These are phyloP conservation scores for Curvularia lunata DNA, from an alignment of 2,329 filamentous ascomycete species.

Conservation along the genomic window DNA sequence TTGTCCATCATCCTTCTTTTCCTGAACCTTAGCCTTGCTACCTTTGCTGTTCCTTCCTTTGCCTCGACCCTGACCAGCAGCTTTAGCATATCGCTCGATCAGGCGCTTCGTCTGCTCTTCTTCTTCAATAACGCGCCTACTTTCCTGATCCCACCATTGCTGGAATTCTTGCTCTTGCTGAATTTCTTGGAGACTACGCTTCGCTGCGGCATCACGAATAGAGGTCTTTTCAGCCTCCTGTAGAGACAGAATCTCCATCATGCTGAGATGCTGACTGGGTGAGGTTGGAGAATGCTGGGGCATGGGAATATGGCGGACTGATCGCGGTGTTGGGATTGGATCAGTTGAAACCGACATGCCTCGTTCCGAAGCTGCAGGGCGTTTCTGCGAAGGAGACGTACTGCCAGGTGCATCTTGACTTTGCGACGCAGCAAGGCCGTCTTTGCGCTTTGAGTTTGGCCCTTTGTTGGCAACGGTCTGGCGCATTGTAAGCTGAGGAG, in stretches of 20 bases:
- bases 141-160: conserved; percentile 94
- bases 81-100: conserved; percentile 35
- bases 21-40: conserved; percentile 28
- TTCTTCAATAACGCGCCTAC: conserved; percentile 70
- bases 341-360: conserved; percentile 47
- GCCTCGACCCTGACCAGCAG: conserved; percentile 33
- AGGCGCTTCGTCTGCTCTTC: conserved; percentile 53
- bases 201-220: conserved; percentile 82
- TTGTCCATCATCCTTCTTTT: conserved; percentile 32
- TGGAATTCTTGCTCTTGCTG: conserved; percentile 97
- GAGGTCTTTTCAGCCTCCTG: conserved; percentile 84
- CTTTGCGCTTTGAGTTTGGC: conserved; percentile 34
- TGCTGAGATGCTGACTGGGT: conserved; percentile 70
- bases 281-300: conserved; percentile 68
- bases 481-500: conserved; percentile 65
- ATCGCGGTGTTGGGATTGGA: conserved; percentile 51
- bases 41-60: conserved; percentile 28
- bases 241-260: conserved; percentile 87
- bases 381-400: conserved; percentile 36
- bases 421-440: conserved; percentile 26
- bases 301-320: conserved; percentile 57
- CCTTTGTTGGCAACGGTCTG: conserved; percentile 60
- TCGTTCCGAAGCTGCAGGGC: conserved; percentile 32
- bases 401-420: conserved; percentile 17
- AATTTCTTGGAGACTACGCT: conserved; percentile 89